phyloP scores from a whole-genome alignment of 352 stramenopile genomes.

The Pythium oligandrum region DNA sequence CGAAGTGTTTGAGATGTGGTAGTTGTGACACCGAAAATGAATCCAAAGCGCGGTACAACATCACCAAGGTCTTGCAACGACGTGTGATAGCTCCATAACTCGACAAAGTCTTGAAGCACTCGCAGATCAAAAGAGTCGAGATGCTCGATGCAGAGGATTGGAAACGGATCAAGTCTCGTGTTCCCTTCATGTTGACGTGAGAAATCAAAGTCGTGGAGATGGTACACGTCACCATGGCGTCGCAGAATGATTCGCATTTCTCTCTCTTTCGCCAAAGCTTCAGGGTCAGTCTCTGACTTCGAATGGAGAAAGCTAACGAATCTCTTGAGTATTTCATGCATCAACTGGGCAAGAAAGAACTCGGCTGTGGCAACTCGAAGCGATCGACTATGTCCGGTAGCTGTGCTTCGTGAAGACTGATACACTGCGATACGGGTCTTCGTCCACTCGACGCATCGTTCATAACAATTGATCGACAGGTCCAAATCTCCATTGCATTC shows the following conservation, averaged over 20 bases:
- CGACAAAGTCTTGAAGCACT: slow-evolving; percentile 64
- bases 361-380: slow-evolving; percentile 29
- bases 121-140: slow-evolving; percentile 55
- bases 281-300: background rate
- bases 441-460: slow-evolving; percentile 42
- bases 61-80: slow-evolving; percentile 4
- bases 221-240: slow-evolving; percentile 12
- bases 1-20: slow-evolving; percentile 59
- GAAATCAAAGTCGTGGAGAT: slow-evolving; percentile 13
- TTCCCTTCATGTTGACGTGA: slow-evolving; percentile 8
- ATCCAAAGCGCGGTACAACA: slow-evolving; percentile 29
- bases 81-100: slow-evolving; percentile 58
- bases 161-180: slow-evolving; percentile 23
- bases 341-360: slow-evolving; percentile 42
- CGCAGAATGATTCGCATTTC: background rate
- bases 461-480: slow-evolving; percentile 27
- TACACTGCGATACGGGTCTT: slow-evolving; percentile 28
- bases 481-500: slow-evolving; percentile 12
- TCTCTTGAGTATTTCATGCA: slow-evolving; percentile 31
- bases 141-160: slow-evolving; percentile 76
- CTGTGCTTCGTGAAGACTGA: slow-evolving; percentile 11
- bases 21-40: slow-evolving; percentile 68
- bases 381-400: background rate
- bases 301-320: slow-evolving; percentile 2
- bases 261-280: background rate